Evolutionary conservation across 495 filamentous ascomycete species (phyloP), one percentile per base, ranked within the genome.

Genomic region (Neurospora sp.): DNA sequence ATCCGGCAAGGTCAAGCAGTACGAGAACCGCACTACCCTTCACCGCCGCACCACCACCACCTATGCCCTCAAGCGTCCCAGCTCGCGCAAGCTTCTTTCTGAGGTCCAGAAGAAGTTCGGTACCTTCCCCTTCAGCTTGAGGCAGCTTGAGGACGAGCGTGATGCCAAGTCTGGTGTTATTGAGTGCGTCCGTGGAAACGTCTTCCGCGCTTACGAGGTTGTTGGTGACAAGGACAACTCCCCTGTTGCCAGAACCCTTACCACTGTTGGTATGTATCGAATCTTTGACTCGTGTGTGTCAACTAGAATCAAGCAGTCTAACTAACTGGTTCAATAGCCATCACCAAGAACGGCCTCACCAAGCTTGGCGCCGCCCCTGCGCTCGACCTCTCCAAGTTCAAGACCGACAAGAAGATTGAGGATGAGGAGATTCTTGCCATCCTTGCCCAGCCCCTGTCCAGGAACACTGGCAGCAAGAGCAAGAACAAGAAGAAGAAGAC

Each of bases 51-150:
- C 96, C 70, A 90, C 88, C 71, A 94, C 92, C 53, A 97, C 93
- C 69, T 96, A 96, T 83, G 87, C 87, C 72, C 87, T 99, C 68
- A 98, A 98, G 89, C 90, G 96, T 59, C 92, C 93, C 59, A 95
- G 92, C 76, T 97, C 95, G 40, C 88, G 94, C 73, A 92, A 96
- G 81, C 93, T 92, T 38, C 86, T 97, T 22, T 96, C 93, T 37
- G 96, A 98, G 83, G 89, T 97, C 72, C 90, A 95, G 76, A 94
- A 93, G 89, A 98, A 95, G 85, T 98, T 98, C 82, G 94, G 94
- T 74, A 92, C 89, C 68, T 99, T 99, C 87, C 96, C 96, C 74
- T 99, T 99, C 89, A 96, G 93, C 82, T 86, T 99, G 84, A 89
- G 96, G 80, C 96, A 99, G 85, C 89, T 99, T 69, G 94, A 97